Evolutionary conservation across 768 basidiomycete species (phyloP), one percentile per base, ranked within the genome.

Genomic region (Mycena amicta): DNA sequence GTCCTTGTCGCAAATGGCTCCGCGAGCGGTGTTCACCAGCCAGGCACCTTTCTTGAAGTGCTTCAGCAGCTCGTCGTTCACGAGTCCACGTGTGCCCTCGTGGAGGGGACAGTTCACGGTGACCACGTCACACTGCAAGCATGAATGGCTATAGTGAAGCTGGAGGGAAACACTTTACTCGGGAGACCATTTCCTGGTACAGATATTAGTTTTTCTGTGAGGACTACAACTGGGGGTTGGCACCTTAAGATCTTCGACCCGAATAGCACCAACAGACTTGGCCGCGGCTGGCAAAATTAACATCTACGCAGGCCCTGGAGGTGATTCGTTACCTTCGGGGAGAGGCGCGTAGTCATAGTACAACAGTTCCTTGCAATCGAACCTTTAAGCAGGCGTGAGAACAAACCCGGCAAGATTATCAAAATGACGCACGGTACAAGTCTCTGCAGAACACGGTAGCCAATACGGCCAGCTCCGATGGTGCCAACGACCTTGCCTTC

Each of bases 21-120:
- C 94, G 65, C 93, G 91, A 52, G 92, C 92, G 27, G 92, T 93
- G 83, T 96, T 96, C 69, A 96, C 88, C 67, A 95, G 84, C 89
- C 90, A 94, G 16, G 93, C 84, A 50, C 92, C 93, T 71, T 90
- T 88, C 83, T 96, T 96, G 83, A 95, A 89, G 76, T 92, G 89
- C 72, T 83, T 82, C 65, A 95, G 78, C 39, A 93, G 85, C 37
- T 94, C 91, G 39, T 83, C 80, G 77, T 93, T 91, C 68, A 95
- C 80, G 47, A 95, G 83, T 23, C 89, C 89, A 41, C 79, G 78
- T 39, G 93, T 94, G 26, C 86, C 86, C 70, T 94, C 92, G 77
- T 95, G 92, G 28, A 95, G 80, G 33, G 92, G 92, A 72, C 87
- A 88, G 79, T 93, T 93, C 72, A 95, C 83, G n/a, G 91, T 91